phyloP scores from a whole-genome alignment of 805 yeast genomes.

The Lipomyces chichibuensis region DNA sequence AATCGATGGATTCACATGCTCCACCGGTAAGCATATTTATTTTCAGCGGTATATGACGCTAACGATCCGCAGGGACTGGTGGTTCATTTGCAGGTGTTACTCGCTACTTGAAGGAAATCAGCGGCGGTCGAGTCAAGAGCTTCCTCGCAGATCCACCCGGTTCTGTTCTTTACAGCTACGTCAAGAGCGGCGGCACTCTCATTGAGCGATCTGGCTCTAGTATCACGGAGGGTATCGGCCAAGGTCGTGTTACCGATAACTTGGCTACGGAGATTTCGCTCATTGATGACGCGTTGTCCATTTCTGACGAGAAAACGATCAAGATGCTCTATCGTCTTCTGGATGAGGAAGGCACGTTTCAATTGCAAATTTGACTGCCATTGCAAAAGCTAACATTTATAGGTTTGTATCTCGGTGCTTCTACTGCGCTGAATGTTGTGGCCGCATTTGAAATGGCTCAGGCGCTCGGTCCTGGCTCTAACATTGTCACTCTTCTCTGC shows the following conservation, averaged over 20 bases:
- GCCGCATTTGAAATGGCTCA: slow-evolving; percentile 83
- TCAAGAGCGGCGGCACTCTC: slow-evolving; percentile 68
- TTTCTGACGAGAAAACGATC: slow-evolving; percentile 80
- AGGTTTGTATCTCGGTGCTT: slow-evolving; percentile 88
- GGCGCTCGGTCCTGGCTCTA: slow-evolving; percentile 70
- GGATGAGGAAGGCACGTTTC: slow-evolving; percentile 63
- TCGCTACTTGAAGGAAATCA: slow-evolving; percentile 70
- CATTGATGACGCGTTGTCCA: slow-evolving; percentile 77
- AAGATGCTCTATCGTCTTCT: slow-evolving; percentile 79
- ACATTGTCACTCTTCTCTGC: slow-evolving; percentile 84
- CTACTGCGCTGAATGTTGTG: slow-evolving; percentile 85
- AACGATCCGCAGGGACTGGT: slow-evolving; percentile 65
- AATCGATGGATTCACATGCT: slow-evolving; percentile 83
- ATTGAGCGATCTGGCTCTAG: slow-evolving; percentile 78
- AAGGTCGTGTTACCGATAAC: slow-evolving; percentile 87
- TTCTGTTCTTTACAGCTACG: slow-evolving; percentile 76
- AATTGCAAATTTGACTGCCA: background rate
- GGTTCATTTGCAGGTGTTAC: slow-evolving; percentile 90
- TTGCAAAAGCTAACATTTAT: background rate
- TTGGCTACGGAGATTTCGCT: slow-evolving; percentile 69
- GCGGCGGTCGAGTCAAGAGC: slow-evolving; percentile 62
- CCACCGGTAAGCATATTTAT: slow-evolving; percentile 49
- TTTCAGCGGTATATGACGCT: background rate
- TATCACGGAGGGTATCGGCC: slow-evolving; percentile 96
- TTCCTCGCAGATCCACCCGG: slow-evolving; percentile 95